Evolutionary conservation across 768 basidiomycete genomes (phyloP).

Genomic region (Suillus bovinus): DNA sequence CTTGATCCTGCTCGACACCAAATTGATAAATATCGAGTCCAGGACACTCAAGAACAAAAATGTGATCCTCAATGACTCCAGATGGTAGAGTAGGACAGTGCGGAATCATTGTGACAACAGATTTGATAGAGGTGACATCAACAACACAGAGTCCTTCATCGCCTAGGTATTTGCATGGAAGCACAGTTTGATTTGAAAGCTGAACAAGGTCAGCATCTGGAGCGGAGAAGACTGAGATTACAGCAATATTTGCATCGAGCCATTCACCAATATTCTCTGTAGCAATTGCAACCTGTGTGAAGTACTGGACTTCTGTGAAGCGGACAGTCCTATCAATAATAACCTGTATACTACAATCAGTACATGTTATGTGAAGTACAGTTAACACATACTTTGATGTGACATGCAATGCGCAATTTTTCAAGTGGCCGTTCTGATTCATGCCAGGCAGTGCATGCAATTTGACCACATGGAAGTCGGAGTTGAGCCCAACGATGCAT

Average conservation of each 20-base stretch:
- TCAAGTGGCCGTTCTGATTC: slow-evolving; percentile 22
- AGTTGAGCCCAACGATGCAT: slow-evolving; percentile 20
- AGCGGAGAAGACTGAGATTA: slow-evolving; percentile 22
- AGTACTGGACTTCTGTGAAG: slow-evolving; percentile 8
- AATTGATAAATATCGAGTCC: slow-evolving; percentile 4
- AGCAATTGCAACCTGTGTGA: slow-evolving; percentile 14
- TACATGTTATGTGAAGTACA: not conserved
- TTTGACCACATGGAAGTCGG: slow-evolving; percentile 25
- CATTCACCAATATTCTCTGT: slow-evolving; percentile 12
- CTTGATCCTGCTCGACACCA: not conserved
- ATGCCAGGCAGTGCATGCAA: slow-evolving; percentile 25
- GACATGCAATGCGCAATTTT: slow-evolving; percentile 28
- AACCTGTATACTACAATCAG: not conserved
- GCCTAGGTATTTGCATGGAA: slow-evolving; percentile 20
- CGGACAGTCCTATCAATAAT: not conserved
- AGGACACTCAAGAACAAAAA: slow-evolving; percentile 1
- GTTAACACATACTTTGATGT: slow-evolving; percentile 33
- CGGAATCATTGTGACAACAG: slow-evolving; percentile 26
- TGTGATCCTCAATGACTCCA: slow-evolving; percentile 10
- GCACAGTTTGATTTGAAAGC: slow-evolving; percentile 20
- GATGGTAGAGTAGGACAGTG: slow-evolving; percentile 13
- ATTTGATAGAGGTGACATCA: slow-evolving; percentile 15
- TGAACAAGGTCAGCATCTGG: slow-evolving; percentile 19
- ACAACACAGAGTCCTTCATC: slow-evolving; percentile 19
- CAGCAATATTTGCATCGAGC: slow-evolving; percentile 15